phyloP scores from a whole-genome alignment of 1,284 basidiomycete genomes.

The Inonotus obliquus region DNA sequence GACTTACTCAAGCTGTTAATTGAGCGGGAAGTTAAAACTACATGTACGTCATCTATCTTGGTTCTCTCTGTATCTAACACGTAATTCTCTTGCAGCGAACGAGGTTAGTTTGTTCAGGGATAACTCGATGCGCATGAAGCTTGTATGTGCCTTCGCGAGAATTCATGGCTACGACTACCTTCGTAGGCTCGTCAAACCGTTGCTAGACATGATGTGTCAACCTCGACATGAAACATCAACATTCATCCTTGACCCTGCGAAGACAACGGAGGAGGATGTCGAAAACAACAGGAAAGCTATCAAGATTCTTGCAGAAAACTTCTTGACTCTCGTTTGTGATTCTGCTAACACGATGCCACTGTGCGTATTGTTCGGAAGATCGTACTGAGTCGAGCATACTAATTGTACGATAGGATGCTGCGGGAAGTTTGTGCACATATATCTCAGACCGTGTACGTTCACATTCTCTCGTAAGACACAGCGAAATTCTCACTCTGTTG shows the following conservation, averaged over 20 bases:
- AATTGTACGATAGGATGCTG: constrained; percentile 57
- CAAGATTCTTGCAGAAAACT: constrained; percentile 69
- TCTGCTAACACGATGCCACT: constrained; percentile 71
- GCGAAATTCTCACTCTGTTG: constrained; percentile 9
- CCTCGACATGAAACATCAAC: constrained; percentile 65
- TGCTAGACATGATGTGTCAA: constrained; percentile 69
- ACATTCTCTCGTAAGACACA: background rate
- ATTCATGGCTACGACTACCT: constrained; percentile 89
- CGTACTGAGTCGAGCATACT: constrained; percentile 13
- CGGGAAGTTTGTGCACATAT: constrained; percentile 86
- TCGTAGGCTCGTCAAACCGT: constrained; percentile 68
- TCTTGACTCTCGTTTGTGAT: constrained; percentile 71
- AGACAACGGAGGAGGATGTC: constrained; percentile 56
- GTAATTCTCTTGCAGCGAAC: constrained; percentile 45
- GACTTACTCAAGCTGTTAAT: constrained; percentile 78
- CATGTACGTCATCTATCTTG: constrained; percentile 42
- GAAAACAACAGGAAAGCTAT: constrained; percentile 70
- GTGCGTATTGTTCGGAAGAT: constrained; percentile 41
- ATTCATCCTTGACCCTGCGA: constrained; percentile 77
- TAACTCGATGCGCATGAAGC: constrained; percentile 81
- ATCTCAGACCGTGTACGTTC: constrained; percentile 70
- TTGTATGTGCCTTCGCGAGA: constrained; percentile 80
- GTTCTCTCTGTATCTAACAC: background rate
- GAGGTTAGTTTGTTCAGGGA: constrained; percentile 80
- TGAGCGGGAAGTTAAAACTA: constrained; percentile 76